phyloP scores from a whole-genome alignment of 305 asterid genomes.

The Striga hermonthica region DNA sequence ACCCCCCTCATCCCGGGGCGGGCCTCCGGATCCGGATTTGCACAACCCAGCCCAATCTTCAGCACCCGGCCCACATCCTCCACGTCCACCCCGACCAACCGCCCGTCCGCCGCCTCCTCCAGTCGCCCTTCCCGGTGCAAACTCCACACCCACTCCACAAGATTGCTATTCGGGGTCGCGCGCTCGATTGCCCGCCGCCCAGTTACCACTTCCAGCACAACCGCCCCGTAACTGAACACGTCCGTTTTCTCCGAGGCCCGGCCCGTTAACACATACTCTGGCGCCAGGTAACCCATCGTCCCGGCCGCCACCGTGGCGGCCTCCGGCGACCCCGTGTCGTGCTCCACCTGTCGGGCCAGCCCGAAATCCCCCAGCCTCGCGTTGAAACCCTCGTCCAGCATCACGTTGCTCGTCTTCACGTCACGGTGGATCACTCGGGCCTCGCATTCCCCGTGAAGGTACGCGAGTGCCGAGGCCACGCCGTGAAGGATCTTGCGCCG shows the following conservation, averaged over 20 bases:
- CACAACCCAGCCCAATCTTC: constrained; percentile 14
- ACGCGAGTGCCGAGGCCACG: constrained; percentile 32
- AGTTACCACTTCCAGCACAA: constrained; percentile 35
- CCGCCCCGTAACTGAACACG: constrained; percentile 38
- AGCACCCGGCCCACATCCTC: constrained; percentile 7
- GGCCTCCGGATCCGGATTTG: constrained; percentile 15
- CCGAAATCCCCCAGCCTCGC: constrained; percentile 36
- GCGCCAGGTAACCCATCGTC: constrained; percentile 35
- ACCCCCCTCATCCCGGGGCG: constrained; percentile 13
- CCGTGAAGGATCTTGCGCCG: constrained; percentile 31
- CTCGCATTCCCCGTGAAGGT: constrained; percentile 34
- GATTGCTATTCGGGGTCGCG: constrained; percentile 11
- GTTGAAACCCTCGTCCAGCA: constrained; percentile 33
- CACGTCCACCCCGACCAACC: constrained; percentile 10
- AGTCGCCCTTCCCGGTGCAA: constrained; percentile 21
- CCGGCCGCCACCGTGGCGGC: constrained; percentile 32
- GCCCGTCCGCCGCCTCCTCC: constrained; percentile 1
- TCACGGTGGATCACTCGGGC: constrained; percentile 32
- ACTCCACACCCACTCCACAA: constrained; percentile 39
- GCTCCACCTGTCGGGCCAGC: constrained; percentile 30
- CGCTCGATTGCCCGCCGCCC: constrained; percentile 35
- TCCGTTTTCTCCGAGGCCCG: constrained; percentile 35
- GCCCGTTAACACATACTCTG: constrained; percentile 31
- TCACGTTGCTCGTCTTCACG: constrained; percentile 32
- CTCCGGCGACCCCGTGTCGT: constrained; percentile 30